Base-by-base conservation (phyloP, 306 rosid genomes). In the Herpetospermum pedunculosum region DNA sequence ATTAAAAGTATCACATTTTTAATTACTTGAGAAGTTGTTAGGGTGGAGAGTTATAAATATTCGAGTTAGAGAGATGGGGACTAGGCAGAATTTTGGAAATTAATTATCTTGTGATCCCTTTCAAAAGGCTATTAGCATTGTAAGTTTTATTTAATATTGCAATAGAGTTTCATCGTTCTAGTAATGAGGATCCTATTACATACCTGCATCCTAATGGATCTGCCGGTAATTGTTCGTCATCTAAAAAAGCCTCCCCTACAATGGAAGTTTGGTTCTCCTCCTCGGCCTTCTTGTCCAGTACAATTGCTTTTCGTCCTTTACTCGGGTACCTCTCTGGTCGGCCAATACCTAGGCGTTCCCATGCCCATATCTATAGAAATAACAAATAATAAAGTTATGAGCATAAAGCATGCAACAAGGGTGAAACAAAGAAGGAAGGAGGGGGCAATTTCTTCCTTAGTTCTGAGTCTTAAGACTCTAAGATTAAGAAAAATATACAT, bases 201-300 rank as follows among this genome's bases (percentile, higher is more conserved):
- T 48, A 63, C 79, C 63, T 67, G 75, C 79, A 67, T 52, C 79
- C 79, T 67, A 76, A 40, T 67, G 79, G 79, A 40, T 76, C 79
- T 1, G 18, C 41, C 25, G 79, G 75, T 41, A 65, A 52, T 38
- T 76, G 75, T 32, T 76, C 79, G 12, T 26, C 57, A 12, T 28
- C 57, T 38, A 41, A 4, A 7, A 19, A 26, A 16, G 68, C 21
- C 15, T 59, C 68, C 68, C 68, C 40, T 30, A 1, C 25, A 16
- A 30, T 59, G 23, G 40, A 59, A 29, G 21, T 30, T 7, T 3
- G 21, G 58, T 34, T 59, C 70, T 46, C 38, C 30, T 38, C 67
- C 53, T 49, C 74, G 5, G 53, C 68, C 44, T 67, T 73, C 25
- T 4, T 40, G 40, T 67, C 25, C 25, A 14, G 67, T 68, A 53